Percentiles rank a stretch among this genome's conserved stretches.
phyloP scores from a whole-genome alignment of 306 rosid species.

The Myrica gale region DNA sequence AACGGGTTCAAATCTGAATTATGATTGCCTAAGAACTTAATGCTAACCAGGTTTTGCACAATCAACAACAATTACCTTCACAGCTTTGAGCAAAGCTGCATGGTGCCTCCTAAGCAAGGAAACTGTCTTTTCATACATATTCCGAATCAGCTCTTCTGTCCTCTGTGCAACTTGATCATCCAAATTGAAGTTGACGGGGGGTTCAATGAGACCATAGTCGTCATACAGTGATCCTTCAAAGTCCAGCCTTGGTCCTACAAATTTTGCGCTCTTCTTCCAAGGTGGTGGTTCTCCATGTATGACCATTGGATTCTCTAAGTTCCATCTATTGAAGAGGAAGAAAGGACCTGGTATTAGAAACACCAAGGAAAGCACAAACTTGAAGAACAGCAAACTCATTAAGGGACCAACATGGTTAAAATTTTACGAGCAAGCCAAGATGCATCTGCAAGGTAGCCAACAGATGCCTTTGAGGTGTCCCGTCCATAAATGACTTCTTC shows the following conservation, averaged over 20 bases:
- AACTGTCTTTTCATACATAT: conserved; percentile 63
- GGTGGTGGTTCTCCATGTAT: conserved; percentile 96
- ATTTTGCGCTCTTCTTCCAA: conserved; percentile 70
- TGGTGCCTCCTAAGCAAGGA: conserved; percentile 76
- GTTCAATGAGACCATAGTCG: conserved; percentile 65
- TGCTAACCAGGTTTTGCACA: neutral
- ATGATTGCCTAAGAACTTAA: too few species aligned
- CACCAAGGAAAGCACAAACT: conserved; percentile 18
- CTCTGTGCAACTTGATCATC: conserved; percentile 77
- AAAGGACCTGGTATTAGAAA: conserved; percentile 22
- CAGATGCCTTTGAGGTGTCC: conserved; percentile 88
- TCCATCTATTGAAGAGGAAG: conserved; percentile 60
- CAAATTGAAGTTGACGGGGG: conserved; percentile 78
- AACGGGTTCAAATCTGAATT: too few species aligned
- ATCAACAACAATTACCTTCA: conserved; percentile 56
- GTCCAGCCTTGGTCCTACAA: conserved; percentile 91
- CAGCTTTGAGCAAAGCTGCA: conserved; percentile 78
- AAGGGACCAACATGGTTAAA: conserved; percentile 67
- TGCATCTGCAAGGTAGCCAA: conserved; percentile 90
- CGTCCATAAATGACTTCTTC: conserved; percentile 95
- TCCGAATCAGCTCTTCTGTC: conserved; percentile 63
- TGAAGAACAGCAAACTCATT: conserved; percentile 6
- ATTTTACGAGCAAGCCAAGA: conserved; percentile 99
- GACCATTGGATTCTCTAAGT: conserved; percentile 90
- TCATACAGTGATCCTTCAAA: conserved; percentile 92